Evolutionary conservation across 2,329 filamentous ascomycete species (phyloP), one percentile per base, ranked within the genome.

Genomic region (Aspergillus ochraceoroseus): DNA sequence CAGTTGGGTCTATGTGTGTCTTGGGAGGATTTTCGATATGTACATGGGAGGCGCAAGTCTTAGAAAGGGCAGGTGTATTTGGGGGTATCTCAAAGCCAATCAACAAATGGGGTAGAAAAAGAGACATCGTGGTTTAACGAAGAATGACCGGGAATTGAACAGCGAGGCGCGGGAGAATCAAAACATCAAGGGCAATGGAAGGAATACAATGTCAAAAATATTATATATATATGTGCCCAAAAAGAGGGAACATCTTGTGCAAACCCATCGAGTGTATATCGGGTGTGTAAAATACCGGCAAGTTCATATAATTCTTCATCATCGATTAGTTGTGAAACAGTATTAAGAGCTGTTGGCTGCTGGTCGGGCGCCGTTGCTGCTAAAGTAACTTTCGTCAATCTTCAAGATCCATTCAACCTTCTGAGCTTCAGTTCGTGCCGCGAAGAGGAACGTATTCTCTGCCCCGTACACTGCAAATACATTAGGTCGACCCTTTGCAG

Each of bases 361-460:
- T 13, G 54, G 43, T 44, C 56, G 52, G 26, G 57, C 50, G 7
- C 48, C 53, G 28, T 53, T 53, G 41, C 53, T 63, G 44, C 63
- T 68, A 55, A 80, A 79, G 62, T 76, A 82, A 52, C 83, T 86
- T 71, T 95, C 85, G 65, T 98, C 92, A 54, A 98, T 87, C 57
- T 85, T 83, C 64, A 94, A 77, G 54, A 98, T 95, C 92, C 92
- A 98, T 63, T 96, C 92, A 54, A 89, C 83, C 72, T 95, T 95
- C 64, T 95, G 89, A 33, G 82, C 77, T 69, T 95, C 90, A 55
- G 81, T 90, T 43, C 88, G 76, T 15, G 88, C 86, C 9, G 88
- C 87, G 64, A 98, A 96, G 27, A 98, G 73, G 77, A 89, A 98
- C 20, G 89, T 95, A 65, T 95, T 95, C 63, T 92, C 85, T 44